Evolutionary conservation across 2,329 filamentous ascomycete genomes (phyloP), one percentile per base, ranked within the genome.

Genomic region (Calonectria montana): DNA sequence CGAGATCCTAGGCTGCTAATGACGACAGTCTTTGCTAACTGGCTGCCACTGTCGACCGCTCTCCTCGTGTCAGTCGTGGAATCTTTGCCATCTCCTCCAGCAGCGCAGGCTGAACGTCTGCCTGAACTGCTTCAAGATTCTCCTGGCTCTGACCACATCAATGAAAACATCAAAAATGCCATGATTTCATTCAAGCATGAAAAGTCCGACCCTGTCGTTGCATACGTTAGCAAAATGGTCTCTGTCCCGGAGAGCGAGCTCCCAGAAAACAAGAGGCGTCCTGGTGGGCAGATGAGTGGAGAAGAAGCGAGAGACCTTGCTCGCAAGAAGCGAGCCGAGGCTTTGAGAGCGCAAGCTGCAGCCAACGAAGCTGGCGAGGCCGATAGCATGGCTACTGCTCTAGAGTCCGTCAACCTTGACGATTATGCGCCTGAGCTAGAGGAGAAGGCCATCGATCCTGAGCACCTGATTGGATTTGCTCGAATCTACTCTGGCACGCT

Each of bases 221-320:
- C 94, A 10, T 99, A 98, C 76, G 94, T 99, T 72, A 98, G 96
- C 85, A 99, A 99, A 82, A 98, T 99, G 95, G 94, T 98, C 1
- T 97, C 97, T 0, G 89, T 99, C 15, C 96, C 95, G 0, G 94
- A 97, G 80, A 98, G 94, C 82, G 96, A 99, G 78, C 87, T 99
- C 6, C 94, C 94, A 0, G 91, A 96, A 65, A 98, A 98, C 82
- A 97, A 93, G 82, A 89, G 94, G 55, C 89, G 91, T 18, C 83
- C 85, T 18, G 92, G 93, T 18, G 43, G 50, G 0, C 91, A 92
- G 50, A 88, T 98, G 79, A 97, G 91, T 45, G 93, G 95, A 1
- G 97, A 98, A 74, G 97, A 98, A 83, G 97, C 97, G 4, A 88
- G 94, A 75, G 96, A 98, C 74, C 85, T 98, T 70, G 97, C 94